These are phyloP conservation scores for Acer yangbiense DNA, from an alignment of 345 rosid species.

Conservation along the genomic window DNA sequence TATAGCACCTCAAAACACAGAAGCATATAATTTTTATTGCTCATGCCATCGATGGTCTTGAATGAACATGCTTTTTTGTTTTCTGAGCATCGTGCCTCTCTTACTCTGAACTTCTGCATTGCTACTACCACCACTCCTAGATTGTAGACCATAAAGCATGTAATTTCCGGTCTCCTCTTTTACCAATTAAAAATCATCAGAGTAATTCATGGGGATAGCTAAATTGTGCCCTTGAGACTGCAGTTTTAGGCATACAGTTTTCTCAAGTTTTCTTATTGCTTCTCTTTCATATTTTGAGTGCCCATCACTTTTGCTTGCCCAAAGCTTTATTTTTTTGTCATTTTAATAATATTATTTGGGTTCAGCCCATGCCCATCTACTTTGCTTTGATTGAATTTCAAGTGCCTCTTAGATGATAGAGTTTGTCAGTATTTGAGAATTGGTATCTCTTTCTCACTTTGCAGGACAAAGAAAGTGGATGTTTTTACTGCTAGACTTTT, in stretches of 20 bases:
- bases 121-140: no score
- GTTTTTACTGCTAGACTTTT: constrained; percentile 87
- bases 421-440: background rate
- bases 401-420: background rate
- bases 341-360: background rate
- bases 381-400: background rate
- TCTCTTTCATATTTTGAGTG: background rate
- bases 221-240: background rate
- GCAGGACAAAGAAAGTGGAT: constrained; percentile 89
- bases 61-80: no score
- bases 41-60: no score
- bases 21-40: background rate
- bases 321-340: background rate
- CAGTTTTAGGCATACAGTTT: background rate
- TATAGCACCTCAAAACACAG: background rate
- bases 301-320: no score
- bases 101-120: no score
- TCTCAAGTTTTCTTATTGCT: background rate
- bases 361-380: background rate
- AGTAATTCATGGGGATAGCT: background rate
- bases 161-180: background rate
- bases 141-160: background rate
- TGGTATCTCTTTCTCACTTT: constrained; percentile 21
- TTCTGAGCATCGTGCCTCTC: no score
- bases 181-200: background rate